Percentiles rank a stretch among this genome's conserved stretches.
Conservation (phyloP, 2,329 filamentous ascomycete genomes). For the Ceratocystis papillata region DNA sequence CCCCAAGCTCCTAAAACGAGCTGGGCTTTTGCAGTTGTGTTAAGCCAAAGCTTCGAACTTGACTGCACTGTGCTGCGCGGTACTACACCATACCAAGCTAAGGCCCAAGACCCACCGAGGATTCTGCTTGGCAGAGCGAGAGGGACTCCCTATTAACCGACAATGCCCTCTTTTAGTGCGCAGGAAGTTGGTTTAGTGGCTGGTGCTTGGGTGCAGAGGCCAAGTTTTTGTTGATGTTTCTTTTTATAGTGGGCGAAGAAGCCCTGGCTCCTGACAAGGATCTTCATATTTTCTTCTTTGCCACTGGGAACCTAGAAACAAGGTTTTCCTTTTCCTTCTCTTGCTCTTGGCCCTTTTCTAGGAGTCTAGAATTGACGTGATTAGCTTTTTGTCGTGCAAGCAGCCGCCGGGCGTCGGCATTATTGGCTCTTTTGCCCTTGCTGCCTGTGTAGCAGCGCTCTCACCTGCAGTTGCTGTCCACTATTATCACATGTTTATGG, state of each 20-base stretch:
- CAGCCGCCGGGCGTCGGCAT: background rate
- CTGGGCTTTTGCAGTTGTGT: background rate
- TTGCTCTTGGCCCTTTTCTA: background rate
- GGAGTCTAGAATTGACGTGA: background rate
- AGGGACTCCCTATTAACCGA: background rate
- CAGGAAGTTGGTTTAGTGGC: background rate
- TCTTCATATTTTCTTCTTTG: constrained; percentile 2
- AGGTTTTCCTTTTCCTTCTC: background rate
- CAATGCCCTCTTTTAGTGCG: background rate
- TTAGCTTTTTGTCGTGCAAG: background rate
- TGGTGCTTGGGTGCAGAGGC: background rate
- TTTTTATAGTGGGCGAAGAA: constrained; percentile 2
- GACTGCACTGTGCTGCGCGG: background rate
- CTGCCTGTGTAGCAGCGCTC: background rate
- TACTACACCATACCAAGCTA: too few species aligned
- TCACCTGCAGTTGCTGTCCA: background rate
- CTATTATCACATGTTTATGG: too few species aligned
- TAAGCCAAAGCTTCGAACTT: background rate
- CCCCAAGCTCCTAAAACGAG: background rate
- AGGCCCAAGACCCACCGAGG: too few species aligned
- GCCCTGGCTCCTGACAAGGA: background rate
- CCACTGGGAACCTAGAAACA: background rate
- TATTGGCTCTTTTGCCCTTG: background rate
- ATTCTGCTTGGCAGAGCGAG: background rate
- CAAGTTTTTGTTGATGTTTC: background rate